Conservation (phyloP, 805 yeast genomes). For the Pichia paraexigua region DNA sequence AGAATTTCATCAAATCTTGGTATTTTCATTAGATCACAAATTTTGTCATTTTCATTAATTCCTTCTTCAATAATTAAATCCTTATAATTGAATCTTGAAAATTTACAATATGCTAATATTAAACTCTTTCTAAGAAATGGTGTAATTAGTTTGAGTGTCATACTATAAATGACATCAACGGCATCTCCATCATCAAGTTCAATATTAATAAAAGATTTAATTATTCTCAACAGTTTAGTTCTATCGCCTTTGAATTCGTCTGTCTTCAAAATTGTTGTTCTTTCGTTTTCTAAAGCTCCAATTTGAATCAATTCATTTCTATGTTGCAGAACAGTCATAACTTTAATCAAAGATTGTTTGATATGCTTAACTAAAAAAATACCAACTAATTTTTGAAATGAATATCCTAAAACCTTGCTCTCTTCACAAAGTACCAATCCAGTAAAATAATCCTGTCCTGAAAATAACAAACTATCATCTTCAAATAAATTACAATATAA, state of each 20-base stretch:
- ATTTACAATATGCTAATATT: conserved; percentile 37
- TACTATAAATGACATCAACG: conserved; percentile 39
- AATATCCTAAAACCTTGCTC: conserved; percentile 36
- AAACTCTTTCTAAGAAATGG: conserved; percentile 62
- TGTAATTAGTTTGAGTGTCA: conserved; percentile 47
- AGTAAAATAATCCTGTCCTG: conserved; percentile 45
- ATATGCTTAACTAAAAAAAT: conserved; percentile 45
- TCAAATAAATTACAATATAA: conserved; percentile 50
- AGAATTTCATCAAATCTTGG: conserved; percentile 30
- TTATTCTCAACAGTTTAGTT: conserved; percentile 12
- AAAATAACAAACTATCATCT: conserved; percentile 28
- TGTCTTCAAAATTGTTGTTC: conserved; percentile 2
- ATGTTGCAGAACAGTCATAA: conserved; percentile 13
- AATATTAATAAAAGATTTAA: conserved; percentile 18
- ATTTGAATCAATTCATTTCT: neutral
- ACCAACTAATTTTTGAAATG: conserved; percentile 39
- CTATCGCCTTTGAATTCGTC: conserved; percentile 4
- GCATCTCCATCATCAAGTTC: conserved; percentile 17
- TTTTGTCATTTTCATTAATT: conserved; percentile 43
- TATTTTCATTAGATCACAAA: conserved; percentile 43
- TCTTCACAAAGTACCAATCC: conserved; percentile 42
- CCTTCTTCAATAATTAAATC: conserved; percentile 9
- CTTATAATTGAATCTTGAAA: conserved; percentile 3
- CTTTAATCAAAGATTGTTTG: conserved; percentile 36
- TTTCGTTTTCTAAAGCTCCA: neutral